Percentiles rank a stretch among this genome's conserved stretches.
Conservation (phyloP, 257 asterid species). For the Dorcoceras hygrometricum region DNA sequence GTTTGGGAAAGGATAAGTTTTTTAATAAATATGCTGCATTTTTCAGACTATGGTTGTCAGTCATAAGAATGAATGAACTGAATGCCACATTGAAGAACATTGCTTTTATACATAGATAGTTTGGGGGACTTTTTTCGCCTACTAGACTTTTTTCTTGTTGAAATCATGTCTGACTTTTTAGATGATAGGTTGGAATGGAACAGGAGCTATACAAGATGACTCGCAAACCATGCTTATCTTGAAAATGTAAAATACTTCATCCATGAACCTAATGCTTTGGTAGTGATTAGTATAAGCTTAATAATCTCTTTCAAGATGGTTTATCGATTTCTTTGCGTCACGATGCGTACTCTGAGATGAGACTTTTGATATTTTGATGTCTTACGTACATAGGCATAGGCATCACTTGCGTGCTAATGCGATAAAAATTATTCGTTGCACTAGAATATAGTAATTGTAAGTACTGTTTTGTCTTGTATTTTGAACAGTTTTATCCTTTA, state of each 20-base stretch:
- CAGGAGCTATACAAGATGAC: no score
- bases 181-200: neutral
- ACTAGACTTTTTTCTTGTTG: neutral
- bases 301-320: no score
- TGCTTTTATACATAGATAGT: neutral
- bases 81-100: neutral
- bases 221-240: neutral
- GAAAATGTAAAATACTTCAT: neutral
- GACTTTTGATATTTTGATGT: neutral
- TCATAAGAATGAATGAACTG: no score
- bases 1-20: neutral
- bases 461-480: neutral
- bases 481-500: neutral
- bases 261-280: neutral
- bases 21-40: neutral
- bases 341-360: neutral
- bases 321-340: neutral
- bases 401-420: neutral
- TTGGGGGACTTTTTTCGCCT: neutral
- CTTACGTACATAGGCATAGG: neutral
- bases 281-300: neutral
- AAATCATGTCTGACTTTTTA: neutral
- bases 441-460: neutral
- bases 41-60: neutral
- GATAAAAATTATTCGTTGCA: neutral